Conservation (phyloP, 2,329 filamentous ascomycete genomes). For the Aphanoascus verrucosus region DNA sequence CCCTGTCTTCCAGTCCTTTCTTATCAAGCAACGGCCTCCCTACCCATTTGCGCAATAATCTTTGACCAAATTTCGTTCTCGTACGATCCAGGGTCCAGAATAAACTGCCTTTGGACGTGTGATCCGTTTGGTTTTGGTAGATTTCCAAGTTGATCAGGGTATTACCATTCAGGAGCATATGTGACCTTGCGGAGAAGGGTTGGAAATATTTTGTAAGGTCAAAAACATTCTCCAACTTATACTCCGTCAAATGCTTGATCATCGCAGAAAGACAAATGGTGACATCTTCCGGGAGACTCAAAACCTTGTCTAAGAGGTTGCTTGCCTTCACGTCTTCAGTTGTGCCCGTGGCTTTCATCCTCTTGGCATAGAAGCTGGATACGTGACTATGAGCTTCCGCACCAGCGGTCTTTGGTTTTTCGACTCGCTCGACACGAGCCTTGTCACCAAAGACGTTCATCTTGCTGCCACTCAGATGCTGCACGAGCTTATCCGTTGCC, state of each 20-base stretch:
- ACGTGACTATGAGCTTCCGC: slow-evolving; percentile 81
- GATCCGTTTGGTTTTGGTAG: slow-evolving; percentile 87
- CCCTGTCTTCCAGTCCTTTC: slow-evolving; percentile 61
- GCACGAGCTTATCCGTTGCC: slow-evolving; percentile 82
- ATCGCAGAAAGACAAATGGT: slow-evolving; percentile 90
- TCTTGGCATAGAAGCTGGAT: slow-evolving; percentile 82
- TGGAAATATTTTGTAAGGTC: slow-evolving; percentile 95
- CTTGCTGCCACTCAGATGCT: slow-evolving; percentile 78
- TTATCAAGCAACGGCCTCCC: slow-evolving; percentile 78
- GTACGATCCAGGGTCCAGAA: slow-evolving; percentile 96
- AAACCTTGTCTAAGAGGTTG: slow-evolving; percentile 69
- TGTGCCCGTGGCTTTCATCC: slow-evolving; percentile 53
- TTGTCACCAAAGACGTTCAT: slow-evolving; percentile 88
- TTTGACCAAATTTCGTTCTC: slow-evolving; percentile 74
- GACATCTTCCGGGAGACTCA: slow-evolving; percentile 73
- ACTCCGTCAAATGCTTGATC: slow-evolving; percentile 86
- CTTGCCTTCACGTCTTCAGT: slow-evolving; percentile 47
- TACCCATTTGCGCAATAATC: slow-evolving; percentile 87
- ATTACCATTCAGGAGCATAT: slow-evolving; percentile 94
- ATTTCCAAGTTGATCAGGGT: slow-evolving; percentile 89
- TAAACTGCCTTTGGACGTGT: slow-evolving; percentile 72
- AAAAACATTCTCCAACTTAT: slow-evolving; percentile 89
- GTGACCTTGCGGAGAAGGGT: slow-evolving; percentile 82
- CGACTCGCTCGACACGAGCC: slow-evolving; percentile 70
- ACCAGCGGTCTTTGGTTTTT: slow-evolving; percentile 67